Conservation (phyloP, 495 filamentous ascomycete genomes). For the Endocarpon pusillum region DNA sequence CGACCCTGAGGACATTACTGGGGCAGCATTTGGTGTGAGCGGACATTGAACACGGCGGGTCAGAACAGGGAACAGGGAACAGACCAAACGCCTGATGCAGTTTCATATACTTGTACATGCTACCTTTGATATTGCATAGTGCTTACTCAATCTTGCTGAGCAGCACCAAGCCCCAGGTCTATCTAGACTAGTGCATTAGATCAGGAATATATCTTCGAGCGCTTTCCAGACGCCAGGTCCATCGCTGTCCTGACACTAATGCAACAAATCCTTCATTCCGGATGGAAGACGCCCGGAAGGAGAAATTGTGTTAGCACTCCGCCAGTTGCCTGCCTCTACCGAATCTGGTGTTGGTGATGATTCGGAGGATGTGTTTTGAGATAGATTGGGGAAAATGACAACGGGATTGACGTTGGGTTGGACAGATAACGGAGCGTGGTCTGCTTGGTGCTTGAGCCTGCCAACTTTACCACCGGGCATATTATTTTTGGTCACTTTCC, state of each 20-base stretch:
- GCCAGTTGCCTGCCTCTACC: constrained; percentile 8
- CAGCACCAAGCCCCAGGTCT: too few relatives aligned
- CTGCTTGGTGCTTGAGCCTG: constrained; percentile 19
- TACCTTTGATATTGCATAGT: too few relatives aligned
- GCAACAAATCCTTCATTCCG: constrained; percentile 21
- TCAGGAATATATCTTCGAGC: too few relatives aligned
- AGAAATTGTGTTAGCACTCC: constrained; percentile 19
- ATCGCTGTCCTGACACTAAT: too few relatives aligned
- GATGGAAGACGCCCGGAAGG: constrained; percentile 20
- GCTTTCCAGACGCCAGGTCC: too few relatives aligned
- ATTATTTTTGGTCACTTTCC: constrained; percentile 3
- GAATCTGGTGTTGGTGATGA: constrained; percentile 8
- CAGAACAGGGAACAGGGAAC: constrained; percentile 2
- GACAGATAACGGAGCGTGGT: constrained; percentile 23
- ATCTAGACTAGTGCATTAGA: too few relatives aligned
- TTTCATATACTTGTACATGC: too few relatives aligned
- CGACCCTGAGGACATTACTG: too few relatives aligned
- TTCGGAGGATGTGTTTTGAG: too few relatives aligned
- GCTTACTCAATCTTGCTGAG: too few relatives aligned
- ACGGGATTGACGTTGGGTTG: constrained; percentile 26
- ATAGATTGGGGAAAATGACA: constrained; percentile 14
- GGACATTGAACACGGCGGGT: constrained; percentile 4
- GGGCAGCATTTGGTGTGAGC: too few relatives aligned
- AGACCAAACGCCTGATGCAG: constrained; percentile 5
- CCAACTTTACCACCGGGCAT: constrained; percentile 11